A percentile compares a stretch with the other conserved stretches of the same genome.
Evolutionary conservation across 2,329 filamentous ascomycete genomes (phyloP).

Genomic region (Paecilomyces niveus): DNA sequence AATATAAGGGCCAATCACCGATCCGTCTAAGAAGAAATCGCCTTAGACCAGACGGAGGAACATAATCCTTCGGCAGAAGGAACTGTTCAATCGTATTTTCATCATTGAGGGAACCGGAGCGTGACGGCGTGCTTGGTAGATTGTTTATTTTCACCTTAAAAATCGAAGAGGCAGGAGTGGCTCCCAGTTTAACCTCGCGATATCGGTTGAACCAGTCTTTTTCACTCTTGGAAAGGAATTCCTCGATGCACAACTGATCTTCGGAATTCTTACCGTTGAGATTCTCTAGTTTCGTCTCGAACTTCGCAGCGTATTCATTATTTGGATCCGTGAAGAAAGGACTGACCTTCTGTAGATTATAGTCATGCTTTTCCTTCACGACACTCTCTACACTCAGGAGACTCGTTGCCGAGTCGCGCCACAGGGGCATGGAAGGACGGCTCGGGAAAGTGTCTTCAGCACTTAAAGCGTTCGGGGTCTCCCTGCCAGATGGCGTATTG

Average conservation of each 20-base stretch:
- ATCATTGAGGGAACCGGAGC: slow-evolving; percentile 11
- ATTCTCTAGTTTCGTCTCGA: slow-evolving; percentile 46
- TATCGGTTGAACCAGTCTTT: slow-evolving; percentile 54
- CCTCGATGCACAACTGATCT: slow-evolving; percentile 51
- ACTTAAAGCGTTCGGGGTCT: neutral
- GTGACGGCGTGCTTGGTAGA: neutral
- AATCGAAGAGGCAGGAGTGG: slow-evolving; percentile 22
- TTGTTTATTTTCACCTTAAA: slow-evolving; percentile 1
- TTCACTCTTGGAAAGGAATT: slow-evolving; percentile 52
- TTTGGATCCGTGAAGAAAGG: slow-evolving; percentile 56
- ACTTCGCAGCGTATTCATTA: slow-evolving; percentile 49
- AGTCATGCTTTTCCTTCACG: slow-evolving; percentile 49
- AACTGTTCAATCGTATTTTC: slow-evolving; percentile 40
- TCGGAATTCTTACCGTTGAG: slow-evolving; percentile 48
- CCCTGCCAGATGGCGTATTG: neutral
- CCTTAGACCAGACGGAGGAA: slow-evolving; percentile 45
- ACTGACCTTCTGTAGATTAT: slow-evolving; percentile 53
- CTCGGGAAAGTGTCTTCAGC: slow-evolving; percentile 2
- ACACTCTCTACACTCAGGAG: slow-evolving; percentile 21
- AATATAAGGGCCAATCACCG: slow-evolving; percentile 54
- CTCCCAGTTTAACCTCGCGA: slow-evolving; percentile 32
- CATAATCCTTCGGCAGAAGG: slow-evolving; percentile 44
- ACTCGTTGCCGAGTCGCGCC: slow-evolving; percentile 1
- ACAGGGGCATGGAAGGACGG: neutral
- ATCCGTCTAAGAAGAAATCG: slow-evolving; percentile 44